Evolutionary conservation across 2,329 filamentous ascomycete genomes (phyloP).

Genomic region (Xylariales sp.): DNA sequence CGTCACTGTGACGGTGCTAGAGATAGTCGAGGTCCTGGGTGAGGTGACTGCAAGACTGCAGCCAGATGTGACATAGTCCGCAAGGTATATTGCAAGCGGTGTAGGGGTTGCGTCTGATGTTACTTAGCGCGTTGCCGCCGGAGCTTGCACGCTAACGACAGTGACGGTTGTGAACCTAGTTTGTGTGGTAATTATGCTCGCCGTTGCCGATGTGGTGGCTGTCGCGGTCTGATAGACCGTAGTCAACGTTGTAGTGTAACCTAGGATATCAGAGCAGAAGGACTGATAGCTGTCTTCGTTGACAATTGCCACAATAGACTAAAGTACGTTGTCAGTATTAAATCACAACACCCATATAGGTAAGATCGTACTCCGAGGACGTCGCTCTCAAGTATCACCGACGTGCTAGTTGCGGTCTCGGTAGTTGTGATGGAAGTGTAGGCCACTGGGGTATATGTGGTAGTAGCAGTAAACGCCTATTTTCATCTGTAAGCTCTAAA

Average conservation of each 20-base stretch:
- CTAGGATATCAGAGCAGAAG: conserved; percentile 2
- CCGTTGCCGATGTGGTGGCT: conserved; percentile 1
- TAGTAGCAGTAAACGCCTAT: not conserved
- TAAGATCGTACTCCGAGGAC: not conserved
- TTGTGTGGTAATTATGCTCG: not conserved
- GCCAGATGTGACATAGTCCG: not conserved
- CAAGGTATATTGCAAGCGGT: not conserved
- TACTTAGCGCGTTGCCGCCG: not conserved
- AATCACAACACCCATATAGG: not conserved
- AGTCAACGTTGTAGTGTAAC: not conserved
- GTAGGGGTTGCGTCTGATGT: not conserved
- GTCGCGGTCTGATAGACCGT: not conserved
- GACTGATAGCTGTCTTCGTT: not conserved
- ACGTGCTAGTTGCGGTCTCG: conserved; percentile 1
- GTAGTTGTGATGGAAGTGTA: conserved; percentile 2
- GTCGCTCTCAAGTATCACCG: conserved; percentile 3
- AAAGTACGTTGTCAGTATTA: not conserved
- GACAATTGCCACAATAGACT: not conserved
- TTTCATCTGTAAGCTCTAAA: not conserved
- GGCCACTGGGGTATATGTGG: not conserved
- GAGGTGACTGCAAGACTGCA: conserved; percentile 3
- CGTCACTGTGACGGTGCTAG: conserved; percentile 1
- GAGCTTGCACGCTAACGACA: not conserved
- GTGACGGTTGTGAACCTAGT: conserved; percentile 2
- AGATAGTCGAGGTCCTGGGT: not conserved